Percentiles rank a stretch among this genome's conserved stretches.
Evolutionary conservation across 192 early-diverging fungal genomes (phyloP).

Genomic region (Oehlia diaphana): DNA sequence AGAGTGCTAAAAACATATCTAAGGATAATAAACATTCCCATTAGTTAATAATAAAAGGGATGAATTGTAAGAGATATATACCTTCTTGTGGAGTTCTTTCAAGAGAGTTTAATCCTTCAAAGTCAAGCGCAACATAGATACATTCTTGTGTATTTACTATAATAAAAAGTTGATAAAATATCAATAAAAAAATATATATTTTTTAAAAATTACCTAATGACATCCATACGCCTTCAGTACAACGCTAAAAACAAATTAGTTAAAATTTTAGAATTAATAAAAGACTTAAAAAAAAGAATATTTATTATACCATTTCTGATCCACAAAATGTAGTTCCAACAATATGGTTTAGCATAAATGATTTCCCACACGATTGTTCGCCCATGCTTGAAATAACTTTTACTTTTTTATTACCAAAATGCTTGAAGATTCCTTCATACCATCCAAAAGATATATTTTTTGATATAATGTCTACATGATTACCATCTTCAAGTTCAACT

Average conservation of each 20-base stretch:
- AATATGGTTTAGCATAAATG: slow-evolving; percentile 26
- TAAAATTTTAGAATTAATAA: too few relatives aligned
- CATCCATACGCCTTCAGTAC: slow-evolving; percentile 32
- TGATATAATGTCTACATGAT: neutral
- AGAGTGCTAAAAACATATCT: too few relatives aligned
- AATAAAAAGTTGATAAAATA: neutral
- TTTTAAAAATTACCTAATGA: slow-evolving; percentile 5
- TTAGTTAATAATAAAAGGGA: neutral
- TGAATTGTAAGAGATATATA: neutral
- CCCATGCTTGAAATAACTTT: slow-evolving; percentile 31
- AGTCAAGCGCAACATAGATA: slow-evolving; percentile 29
- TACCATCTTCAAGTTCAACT: neutral
- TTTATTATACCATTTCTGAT: slow-evolving; percentile 16
- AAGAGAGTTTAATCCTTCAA: slow-evolving; percentile 22
- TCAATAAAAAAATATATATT: neutral
- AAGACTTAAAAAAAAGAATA: neutral
- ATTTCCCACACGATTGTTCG: slow-evolving; percentile 32
- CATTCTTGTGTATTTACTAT: slow-evolving; percentile 1
- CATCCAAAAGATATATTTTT: slow-evolving; percentile 23
- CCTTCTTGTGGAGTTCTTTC: slow-evolving; percentile 31
- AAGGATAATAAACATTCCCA: too few relatives aligned
- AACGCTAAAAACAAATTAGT: slow-evolving; percentile 12
- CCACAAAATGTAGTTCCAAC: slow-evolving; percentile 25
- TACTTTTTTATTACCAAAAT: slow-evolving; percentile 21
- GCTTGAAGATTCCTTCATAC: slow-evolving; percentile 29